Conservation (phyloP, 108 stramenopile species). For the Pinguiococcus pyrenoidosus region DNA sequence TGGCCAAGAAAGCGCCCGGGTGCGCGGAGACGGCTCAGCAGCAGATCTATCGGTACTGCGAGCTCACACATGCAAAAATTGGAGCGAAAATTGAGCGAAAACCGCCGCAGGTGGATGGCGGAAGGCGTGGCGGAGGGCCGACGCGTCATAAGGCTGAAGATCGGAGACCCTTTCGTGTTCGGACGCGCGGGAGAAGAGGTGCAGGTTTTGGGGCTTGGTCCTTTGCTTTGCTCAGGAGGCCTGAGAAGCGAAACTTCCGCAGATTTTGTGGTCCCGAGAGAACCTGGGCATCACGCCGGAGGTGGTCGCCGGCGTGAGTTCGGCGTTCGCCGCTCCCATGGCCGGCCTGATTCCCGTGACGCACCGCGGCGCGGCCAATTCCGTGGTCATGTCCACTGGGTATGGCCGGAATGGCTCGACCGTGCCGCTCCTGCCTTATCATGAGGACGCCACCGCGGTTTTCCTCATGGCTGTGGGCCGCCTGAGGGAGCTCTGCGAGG, state of each 20-base stretch:
- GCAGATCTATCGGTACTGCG: conserved; percentile 74
- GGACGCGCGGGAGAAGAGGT: conserved; percentile 95
- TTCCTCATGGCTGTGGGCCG: conserved; percentile 49
- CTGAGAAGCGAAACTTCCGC: too few species aligned
- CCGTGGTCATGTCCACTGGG: conserved; percentile 27
- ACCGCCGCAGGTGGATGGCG: conserved; percentile 62
- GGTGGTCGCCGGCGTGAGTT: conserved; percentile 65
- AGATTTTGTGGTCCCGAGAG: too few species aligned
- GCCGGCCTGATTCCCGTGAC: conserved; percentile 86
- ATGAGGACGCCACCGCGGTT: conserved; percentile 34
- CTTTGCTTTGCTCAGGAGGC: too few species aligned
- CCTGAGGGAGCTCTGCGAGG: conserved; percentile 26
- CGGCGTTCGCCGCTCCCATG: conserved; percentile 84
- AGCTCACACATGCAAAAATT: too few species aligned
- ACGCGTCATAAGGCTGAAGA: conserved; percentile 90
- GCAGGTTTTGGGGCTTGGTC: conserved; percentile 71
- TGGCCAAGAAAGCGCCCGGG: conserved; percentile 80
- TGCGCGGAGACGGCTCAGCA: conserved; percentile 82
- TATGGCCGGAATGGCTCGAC: conserved; percentile 6
- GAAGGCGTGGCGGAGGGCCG: conserved; percentile 59
- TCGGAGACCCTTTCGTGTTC: conserved; percentile 96
- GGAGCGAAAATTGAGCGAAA: too few species aligned
- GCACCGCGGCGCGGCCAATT: conserved; percentile 82
- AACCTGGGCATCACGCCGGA: conserved; percentile 16
- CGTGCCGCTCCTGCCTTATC: conserved; percentile 20